phyloP scores from a whole-genome alignment of 2,329 filamentous ascomycete species.

The Alternaria metachromatica region DNA sequence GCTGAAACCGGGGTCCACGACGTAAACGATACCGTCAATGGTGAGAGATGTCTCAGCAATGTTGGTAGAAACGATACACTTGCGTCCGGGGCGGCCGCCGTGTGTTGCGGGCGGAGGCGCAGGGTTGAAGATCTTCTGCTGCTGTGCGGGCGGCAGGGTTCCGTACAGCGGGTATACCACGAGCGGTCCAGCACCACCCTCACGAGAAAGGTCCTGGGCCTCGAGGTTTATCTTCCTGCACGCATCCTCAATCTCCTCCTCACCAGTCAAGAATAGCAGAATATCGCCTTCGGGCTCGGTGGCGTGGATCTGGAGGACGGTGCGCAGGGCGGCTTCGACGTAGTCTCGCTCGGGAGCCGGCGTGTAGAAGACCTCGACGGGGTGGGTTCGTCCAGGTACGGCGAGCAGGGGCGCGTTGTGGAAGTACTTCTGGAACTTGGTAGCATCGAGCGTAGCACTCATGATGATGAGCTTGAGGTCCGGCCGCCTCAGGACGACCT shows the following conservation, averaged over 20 bases:
- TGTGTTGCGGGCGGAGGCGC: constrained; percentile 75
- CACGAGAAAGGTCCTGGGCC: constrained; percentile 87
- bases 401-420: constrained; percentile 90
- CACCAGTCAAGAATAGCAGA: constrained; percentile 91
- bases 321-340: constrained; percentile 91
- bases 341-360: constrained; percentile 96
- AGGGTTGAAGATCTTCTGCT: constrained; percentile 93
- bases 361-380: constrained; percentile 98
- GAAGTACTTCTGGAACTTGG: constrained; percentile 98
- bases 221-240: constrained; percentile 90
- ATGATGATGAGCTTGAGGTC: constrained; percentile 97
- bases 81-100: constrained; percentile 86
- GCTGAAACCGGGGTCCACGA: constrained; percentile 98
- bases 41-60: constrained; percentile 98
- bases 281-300: constrained; percentile 93
- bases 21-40: constrained; percentile 98
- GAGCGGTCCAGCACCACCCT: constrained; percentile 89
- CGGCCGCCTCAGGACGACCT: constrained; percentile 82
- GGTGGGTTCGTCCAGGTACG: constrained; percentile 92
- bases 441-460: constrained; percentile 92
- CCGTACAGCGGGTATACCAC: constrained; percentile 94
- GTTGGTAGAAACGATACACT: constrained; percentile 93
- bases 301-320: constrained; percentile 95
- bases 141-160: constrained; percentile 87
- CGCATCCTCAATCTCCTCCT: constrained; percentile 98